Evolutionary conservation across 768 basidiomycete species (phyloP).

Genomic region (Lepiota venenata): DNA sequence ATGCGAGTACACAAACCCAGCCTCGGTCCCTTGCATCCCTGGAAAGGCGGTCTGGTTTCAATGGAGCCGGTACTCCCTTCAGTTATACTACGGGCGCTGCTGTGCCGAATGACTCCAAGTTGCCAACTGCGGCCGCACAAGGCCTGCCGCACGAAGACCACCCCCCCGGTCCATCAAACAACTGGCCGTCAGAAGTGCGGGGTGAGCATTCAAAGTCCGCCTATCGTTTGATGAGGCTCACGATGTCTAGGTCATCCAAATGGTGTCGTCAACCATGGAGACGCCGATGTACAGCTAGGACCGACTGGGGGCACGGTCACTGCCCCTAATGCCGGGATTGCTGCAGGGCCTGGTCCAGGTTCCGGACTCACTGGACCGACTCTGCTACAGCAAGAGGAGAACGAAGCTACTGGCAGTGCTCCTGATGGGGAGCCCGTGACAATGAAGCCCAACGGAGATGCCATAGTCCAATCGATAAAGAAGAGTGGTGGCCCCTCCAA

Average conservation of each 20-base stretch:
- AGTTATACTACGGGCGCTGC: not conserved
- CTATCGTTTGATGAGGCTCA: not conserved
- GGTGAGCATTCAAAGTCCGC: not conserved
- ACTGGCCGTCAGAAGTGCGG: not conserved
- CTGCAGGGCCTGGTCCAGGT: not conserved
- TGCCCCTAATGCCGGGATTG: not conserved
- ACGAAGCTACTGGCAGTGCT: not conserved
- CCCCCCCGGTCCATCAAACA: not conserved
- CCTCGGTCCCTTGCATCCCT: not conserved
- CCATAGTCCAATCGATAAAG: no score
- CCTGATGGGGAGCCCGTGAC: not conserved
- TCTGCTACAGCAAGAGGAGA: not conserved
- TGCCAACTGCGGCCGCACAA: not conserved
- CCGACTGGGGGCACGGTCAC: not conserved
- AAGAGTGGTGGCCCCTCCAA: no score
- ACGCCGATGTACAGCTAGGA: not conserved
- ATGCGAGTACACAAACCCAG: constrained; percentile 4
- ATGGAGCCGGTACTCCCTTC: not conserved
- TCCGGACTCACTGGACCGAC: not conserved
- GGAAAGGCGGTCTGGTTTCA: not conserved
- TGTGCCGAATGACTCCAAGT: not conserved
- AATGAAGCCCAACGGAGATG: no score
- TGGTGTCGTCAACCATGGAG: constrained; percentile 1
- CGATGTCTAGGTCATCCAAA: not conserved
- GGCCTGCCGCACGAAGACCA: not conserved